These are phyloP conservation scores for Daedaleopsis sinensis DNA, from an alignment of 768 basidiomycete genomes.

Conservation along the genomic window DNA sequence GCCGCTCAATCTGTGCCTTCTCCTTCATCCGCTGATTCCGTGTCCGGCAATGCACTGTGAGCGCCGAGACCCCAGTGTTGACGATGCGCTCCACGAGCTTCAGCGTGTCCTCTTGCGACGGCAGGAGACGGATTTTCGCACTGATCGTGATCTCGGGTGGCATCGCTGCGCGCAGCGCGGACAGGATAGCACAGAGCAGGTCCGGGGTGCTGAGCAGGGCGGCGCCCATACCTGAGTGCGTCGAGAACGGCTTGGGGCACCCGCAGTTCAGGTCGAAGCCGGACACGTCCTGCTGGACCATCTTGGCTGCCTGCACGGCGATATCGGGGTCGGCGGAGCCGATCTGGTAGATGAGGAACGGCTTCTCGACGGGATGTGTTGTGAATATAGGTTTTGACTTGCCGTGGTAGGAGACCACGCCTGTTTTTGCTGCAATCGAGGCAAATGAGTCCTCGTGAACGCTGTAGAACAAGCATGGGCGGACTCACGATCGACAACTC, in stretches of 20 bases:
- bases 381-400: slow-evolving; percentile 86
- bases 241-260: slow-evolving; percentile 96
- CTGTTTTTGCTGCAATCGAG: slow-evolving; percentile 68
- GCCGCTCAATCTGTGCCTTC: slow-evolving; percentile 72
- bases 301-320: slow-evolving; percentile 89
- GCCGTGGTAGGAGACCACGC: slow-evolving; percentile 86
- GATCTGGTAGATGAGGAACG: slow-evolving; percentile 93
- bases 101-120: slow-evolving; percentile 86
- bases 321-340: slow-evolving; percentile 88
- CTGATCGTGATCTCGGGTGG: slow-evolving; percentile 84
- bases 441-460: no score
- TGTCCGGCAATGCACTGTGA: slow-evolving; percentile 96
- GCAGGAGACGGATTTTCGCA: slow-evolving; percentile 90
- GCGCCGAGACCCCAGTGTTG: slow-evolving; percentile 81
- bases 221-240: slow-evolving; percentile 94
- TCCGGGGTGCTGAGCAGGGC: slow-evolving; percentile 92
- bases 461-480: no score
- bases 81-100: no score
- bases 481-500: slow-evolving; percentile 78
- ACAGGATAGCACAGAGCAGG: slow-evolving; percentile 85
- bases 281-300: slow-evolving; percentile 85
- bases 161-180: slow-evolving; percentile 71
- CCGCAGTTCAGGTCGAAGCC: slow-evolving; percentile 98
- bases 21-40: slow-evolving; percentile 88
- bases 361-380: slow-evolving; percentile 93